These are phyloP conservation scores for Mrakiaceae sp. DNA, from an alignment of 1,284 basidiomycete genomes.

Conservation along the genomic window DNA sequence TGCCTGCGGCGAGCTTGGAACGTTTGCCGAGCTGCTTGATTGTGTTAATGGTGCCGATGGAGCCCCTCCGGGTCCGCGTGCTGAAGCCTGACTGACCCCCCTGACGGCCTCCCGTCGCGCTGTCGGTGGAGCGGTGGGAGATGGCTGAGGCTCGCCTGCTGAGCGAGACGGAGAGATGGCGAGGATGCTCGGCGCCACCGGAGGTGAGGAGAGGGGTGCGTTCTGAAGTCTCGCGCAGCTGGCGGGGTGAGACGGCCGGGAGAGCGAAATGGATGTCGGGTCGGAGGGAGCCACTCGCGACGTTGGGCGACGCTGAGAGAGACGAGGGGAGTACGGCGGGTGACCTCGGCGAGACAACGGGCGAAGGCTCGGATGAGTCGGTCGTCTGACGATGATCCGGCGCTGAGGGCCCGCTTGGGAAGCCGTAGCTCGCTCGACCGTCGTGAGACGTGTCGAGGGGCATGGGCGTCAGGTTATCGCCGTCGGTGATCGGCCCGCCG, in stretches of 20 bases:
- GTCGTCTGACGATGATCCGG: neutral
- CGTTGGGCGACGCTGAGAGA: neutral
- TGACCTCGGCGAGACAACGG: neutral
- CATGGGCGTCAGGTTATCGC: neutral
- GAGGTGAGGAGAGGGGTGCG: neutral
- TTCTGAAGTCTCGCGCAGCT: neutral
- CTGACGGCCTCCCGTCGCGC: neutral
- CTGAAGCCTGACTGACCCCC: neutral
- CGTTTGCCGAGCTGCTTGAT: no score
- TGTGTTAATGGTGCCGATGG: neutral
- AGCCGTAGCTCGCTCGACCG: neutral
- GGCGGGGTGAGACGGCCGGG: neutral
- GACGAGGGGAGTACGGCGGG: neutral
- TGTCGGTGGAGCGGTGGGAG: neutral
- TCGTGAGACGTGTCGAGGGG: neutral
- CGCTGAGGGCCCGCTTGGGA: neutral
- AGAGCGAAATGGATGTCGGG: neutral
- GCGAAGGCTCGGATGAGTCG: neutral
- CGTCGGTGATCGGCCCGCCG: neutral
- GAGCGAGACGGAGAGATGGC: neutral
- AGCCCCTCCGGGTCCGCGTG: neutral
- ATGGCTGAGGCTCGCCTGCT: neutral
- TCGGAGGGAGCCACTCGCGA: neutral
- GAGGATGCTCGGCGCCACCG: neutral
- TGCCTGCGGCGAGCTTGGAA: constrained; percentile 36